A percentile compares a stretch with the other conserved stretches of the same genome.
Evolutionary conservation across 768 basidiomycete genomes (phyloP).

Genomic region (Lentinus tigrinus): DNA sequence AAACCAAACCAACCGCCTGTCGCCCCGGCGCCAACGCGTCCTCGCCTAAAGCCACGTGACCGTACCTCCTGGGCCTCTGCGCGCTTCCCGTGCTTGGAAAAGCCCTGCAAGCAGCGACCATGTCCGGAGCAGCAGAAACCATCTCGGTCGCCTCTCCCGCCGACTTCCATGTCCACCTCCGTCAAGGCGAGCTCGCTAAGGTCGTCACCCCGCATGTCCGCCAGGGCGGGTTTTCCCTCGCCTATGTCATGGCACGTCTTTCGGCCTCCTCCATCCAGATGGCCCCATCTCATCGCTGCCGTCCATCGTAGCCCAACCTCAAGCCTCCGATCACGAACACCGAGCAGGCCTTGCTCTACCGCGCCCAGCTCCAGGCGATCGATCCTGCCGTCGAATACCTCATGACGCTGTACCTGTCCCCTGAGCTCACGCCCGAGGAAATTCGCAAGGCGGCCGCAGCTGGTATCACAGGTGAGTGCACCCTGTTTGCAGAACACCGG

Average conservation of each 20-base stretch:
- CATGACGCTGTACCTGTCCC: conserved; percentile 96
- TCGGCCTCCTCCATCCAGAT: background rate
- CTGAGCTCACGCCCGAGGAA: conserved; percentile 86
- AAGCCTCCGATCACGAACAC: conserved; percentile 85
- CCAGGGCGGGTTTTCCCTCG: conserved; percentile 85
- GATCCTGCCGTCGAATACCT: conserved; percentile 82
- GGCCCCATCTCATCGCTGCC: conserved; percentile 1
- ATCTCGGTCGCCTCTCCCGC: conserved; percentile 64
- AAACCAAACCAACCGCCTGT: conserved; percentile 18
- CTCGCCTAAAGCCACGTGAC: conserved; percentile 8
- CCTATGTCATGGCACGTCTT: conserved; percentile 87
- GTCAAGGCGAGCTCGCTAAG: conserved; percentile 78
- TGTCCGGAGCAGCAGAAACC: conserved; percentile 32
- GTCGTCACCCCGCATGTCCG: conserved; percentile 90
- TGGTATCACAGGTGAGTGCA: conserved; percentile 62
- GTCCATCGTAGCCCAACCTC: conserved; percentile 74
- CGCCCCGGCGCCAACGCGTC: conserved; percentile 17
- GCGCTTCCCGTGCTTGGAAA: background rate
- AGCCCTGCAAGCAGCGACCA: conserved; percentile 17
- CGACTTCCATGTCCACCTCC: conserved; percentile 96
- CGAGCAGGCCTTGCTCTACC: conserved; percentile 79
- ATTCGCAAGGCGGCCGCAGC: conserved; percentile 83
- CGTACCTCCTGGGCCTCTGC: conserved; percentile 1
- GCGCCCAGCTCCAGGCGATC: conserved; percentile 66
- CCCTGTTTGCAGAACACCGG: too few relatives aligned